These are phyloP conservation scores for Torulaspora gathmanii DNA, from an alignment of 805 yeast species.

Conservation along the genomic window DNA sequence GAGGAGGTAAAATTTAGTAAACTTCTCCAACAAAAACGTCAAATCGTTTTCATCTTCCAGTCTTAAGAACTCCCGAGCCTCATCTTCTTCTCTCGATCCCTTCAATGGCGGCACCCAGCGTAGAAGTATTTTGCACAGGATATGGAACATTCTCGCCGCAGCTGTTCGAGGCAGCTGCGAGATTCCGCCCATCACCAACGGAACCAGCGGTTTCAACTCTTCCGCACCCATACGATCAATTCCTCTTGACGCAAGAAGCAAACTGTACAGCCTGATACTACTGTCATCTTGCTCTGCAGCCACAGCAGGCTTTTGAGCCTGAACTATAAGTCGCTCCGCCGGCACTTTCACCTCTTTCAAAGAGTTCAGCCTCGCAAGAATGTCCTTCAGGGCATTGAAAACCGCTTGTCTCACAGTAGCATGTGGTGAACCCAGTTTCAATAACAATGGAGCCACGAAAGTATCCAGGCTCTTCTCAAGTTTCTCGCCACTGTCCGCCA, in stretches of 20 bases:
- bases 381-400: constrained; percentile 58
- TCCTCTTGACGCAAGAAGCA: constrained; percentile 65
- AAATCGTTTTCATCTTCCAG: constrained; percentile 42
- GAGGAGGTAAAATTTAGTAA: constrained; percentile 55
- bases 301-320: constrained; percentile 54
- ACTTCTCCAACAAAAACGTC: constrained; percentile 42
- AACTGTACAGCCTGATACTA: constrained; percentile 54
- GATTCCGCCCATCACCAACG: constrained; percentile 46
- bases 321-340: constrained; percentile 53
- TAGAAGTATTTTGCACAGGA: constrained; percentile 51
- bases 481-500: constrained; percentile 64
- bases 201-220: constrained; percentile 40
- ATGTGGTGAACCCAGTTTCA: constrained; percentile 73
- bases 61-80: constrained; percentile 34
- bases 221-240: constrained; percentile 48
- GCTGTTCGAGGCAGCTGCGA: constrained; percentile 36
- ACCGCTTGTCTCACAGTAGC: constrained; percentile 62
- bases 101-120: constrained; percentile 48
- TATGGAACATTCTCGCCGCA: constrained; percentile 56
- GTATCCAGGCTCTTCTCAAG: constrained; percentile 54
- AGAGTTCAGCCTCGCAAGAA: constrained; percentile 62
- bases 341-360: constrained; percentile 58
- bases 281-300: constrained; percentile 42
- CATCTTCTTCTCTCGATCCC: constrained; percentile 42
- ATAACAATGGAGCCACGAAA: constrained; percentile 70